Percentiles rank a stretch among this genome's conserved stretches.
Evolutionary conservation across 2,329 filamentous ascomycete species (phyloP).

Genomic region (Ophiostoma perfectum): DNA sequence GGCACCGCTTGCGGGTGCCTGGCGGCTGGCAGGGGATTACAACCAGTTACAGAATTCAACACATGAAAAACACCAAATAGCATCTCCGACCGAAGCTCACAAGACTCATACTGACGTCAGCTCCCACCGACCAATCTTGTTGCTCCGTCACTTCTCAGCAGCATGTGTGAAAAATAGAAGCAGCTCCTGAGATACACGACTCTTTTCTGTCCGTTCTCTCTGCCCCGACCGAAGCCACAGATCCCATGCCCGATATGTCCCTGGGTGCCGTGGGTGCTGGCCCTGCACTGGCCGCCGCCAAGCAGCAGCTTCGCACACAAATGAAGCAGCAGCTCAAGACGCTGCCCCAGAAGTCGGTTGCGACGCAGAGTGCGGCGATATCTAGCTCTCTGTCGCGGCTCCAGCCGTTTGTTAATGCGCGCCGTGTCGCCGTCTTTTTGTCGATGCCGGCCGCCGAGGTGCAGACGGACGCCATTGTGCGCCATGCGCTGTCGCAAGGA

Average conservation of each 20-base stretch:
- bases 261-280: slow-evolving; percentile 4
- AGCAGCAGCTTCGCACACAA: slow-evolving; percentile 66
- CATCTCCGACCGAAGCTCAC: neutral
- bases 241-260: slow-evolving; percentile 3
- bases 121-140: neutral
- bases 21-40: neutral
- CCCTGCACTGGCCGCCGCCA: slow-evolving; percentile 56
- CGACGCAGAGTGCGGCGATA: slow-evolving; percentile 62
- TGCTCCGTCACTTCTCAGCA: neutral
- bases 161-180: neutral
- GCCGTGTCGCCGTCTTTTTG: slow-evolving; percentile 76
- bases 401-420: slow-evolving; percentile 69
- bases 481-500: slow-evolving; percentile 66
- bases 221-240: neutral
- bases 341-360: slow-evolving; percentile 57
- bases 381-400: slow-evolving; percentile 61
- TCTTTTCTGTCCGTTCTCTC: neutral
- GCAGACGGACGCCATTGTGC: slow-evolving; percentile 75
- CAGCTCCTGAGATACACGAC: neutral
- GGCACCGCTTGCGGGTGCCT: neutral
- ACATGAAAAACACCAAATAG: neutral
- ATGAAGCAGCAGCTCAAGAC: slow-evolving; percentile 62
- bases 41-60: neutral
- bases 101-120: neutral
- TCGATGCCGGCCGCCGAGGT: slow-evolving; percentile 89